Conservation (phyloP, 1,139 yeast species). For the Saccharomyces hybrid region DNA sequence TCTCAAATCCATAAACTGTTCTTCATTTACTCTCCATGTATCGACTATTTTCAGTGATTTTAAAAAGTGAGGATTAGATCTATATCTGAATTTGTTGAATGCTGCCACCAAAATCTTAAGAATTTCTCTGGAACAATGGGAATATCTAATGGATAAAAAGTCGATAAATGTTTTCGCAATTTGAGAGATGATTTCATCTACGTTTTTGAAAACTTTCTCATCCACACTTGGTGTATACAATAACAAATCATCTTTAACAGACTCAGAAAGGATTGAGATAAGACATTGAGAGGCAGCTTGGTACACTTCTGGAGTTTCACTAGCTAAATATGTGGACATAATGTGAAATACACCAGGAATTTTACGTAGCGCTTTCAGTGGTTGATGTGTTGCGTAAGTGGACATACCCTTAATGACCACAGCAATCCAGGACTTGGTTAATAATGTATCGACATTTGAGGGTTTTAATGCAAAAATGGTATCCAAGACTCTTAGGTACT, state of each 20-base stretch:
- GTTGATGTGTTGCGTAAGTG: conserved; percentile 56
- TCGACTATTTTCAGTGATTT: conserved; percentile 68
- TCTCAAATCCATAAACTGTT: conserved; percentile 60
- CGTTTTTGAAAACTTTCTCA: conserved; percentile 41
- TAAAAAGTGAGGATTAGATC: conserved; percentile 68
- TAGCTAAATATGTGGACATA: conserved; percentile 53
- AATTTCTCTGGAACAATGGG: conserved; percentile 67
- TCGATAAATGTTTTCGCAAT: conserved; percentile 49
- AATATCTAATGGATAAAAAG: conserved; percentile 64
- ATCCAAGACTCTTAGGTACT: conserved; percentile 56
- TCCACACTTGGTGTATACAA: conserved; percentile 42
- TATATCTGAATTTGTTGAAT: conserved; percentile 55
- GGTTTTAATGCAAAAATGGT: conserved; percentile 78
- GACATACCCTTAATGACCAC: conserved; percentile 83
- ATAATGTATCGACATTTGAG: conserved; percentile 67
- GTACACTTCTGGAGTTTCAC: conserved; percentile 62
- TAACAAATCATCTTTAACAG: conserved; percentile 53
- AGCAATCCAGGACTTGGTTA: conserved; percentile 93
- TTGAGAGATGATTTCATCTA: conserved; percentile 52
- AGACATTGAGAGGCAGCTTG: conserved; percentile 81
- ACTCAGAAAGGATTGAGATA: conserved; percentile 62
- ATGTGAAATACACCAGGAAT: conserved; percentile 51
- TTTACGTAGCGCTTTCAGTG: conserved; percentile 48
- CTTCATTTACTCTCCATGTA: conserved; percentile 75
- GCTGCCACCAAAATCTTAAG: conserved; percentile 62